phyloP scores from a whole-genome alignment of 163 green algal genomes.

The Coccomyxa subellipsoidea region DNA sequence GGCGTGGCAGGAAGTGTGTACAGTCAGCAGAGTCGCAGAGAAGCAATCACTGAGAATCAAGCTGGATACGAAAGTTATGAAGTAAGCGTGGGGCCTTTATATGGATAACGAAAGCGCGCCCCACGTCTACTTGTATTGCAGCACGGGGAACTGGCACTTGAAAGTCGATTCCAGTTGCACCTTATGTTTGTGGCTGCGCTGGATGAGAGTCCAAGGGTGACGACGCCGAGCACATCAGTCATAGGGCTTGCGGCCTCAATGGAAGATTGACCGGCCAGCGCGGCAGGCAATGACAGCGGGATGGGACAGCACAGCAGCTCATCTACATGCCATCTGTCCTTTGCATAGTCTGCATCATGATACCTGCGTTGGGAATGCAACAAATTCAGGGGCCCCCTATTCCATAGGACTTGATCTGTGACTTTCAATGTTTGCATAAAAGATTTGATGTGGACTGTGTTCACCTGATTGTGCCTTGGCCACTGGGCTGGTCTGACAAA shows the following conservation, averaged over 20 bases:
- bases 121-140: too few species aligned
- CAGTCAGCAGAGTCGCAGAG: too few species aligned
- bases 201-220: not conserved
- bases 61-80: too few species aligned
- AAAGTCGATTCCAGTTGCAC: not conserved
- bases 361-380: too few species aligned
- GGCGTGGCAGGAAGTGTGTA: not conserved
- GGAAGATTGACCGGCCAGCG: not conserved
- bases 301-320: not conserved
- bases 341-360: not conserved
- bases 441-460: not conserved
- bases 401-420: too few species aligned
- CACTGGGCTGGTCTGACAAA: not conserved
- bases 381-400: too few species aligned
- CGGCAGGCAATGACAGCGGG: not conserved
- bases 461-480: not conserved
- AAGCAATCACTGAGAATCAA: too few species aligned
- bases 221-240: not conserved
- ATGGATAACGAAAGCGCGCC: too few species aligned
- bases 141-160: too few species aligned
- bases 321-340: not conserved
- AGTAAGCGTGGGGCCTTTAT: too few species aligned
- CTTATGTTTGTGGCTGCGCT: not conserved
- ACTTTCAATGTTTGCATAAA: not conserved
- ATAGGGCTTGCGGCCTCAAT: not conserved